Evolutionary conservation across 495 filamentous ascomycete genomes (phyloP).

Genomic region (Xylaria grammica): DNA sequence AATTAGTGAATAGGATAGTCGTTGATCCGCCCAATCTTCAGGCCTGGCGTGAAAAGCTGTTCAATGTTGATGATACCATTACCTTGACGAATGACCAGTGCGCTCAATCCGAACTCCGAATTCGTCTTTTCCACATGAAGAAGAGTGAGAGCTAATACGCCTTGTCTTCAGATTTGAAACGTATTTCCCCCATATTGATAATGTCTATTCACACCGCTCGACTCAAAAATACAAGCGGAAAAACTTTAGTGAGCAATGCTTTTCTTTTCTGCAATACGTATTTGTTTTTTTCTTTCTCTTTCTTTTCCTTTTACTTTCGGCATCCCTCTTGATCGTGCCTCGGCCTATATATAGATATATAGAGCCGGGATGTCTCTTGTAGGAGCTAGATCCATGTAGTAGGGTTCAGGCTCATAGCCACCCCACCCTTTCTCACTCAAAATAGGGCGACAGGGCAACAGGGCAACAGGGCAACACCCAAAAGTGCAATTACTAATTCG

Average conservation of each 20-base stretch:
- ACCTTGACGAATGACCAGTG: constrained; percentile 82
- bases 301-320: no score
- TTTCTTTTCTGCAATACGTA: background rate
- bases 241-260: constrained; percentile 53
- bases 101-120: constrained; percentile 32
- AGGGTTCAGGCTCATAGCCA: background rate
- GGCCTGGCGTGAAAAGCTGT: constrained; percentile 76
- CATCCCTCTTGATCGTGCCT: no score
- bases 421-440: background rate
- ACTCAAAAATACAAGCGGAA: constrained; percentile 86
- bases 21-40: constrained; percentile 71
- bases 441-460: no score
- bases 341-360: no score
- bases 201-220: constrained; percentile 89
- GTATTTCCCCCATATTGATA: constrained; percentile 91
- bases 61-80: constrained; percentile 77
- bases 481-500: constrained; percentile 7
- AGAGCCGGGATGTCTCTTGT: background rate
- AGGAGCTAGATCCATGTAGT: constrained; percentile 5
- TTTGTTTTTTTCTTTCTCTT: background rate
- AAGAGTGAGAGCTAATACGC: constrained; percentile 4
- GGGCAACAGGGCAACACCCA: no score
- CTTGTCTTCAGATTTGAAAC: constrained; percentile 70
- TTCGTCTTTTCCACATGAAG: constrained; percentile 21
- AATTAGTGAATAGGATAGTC: constrained; percentile 61